A percentile compares a stretch with the other conserved stretches of the same genome.
These are phyloP conservation scores for Lecanoromycetidae sp. DNA, from an alignment of 2,329 filamentous ascomycete species.

Conservation along the genomic window DNA sequence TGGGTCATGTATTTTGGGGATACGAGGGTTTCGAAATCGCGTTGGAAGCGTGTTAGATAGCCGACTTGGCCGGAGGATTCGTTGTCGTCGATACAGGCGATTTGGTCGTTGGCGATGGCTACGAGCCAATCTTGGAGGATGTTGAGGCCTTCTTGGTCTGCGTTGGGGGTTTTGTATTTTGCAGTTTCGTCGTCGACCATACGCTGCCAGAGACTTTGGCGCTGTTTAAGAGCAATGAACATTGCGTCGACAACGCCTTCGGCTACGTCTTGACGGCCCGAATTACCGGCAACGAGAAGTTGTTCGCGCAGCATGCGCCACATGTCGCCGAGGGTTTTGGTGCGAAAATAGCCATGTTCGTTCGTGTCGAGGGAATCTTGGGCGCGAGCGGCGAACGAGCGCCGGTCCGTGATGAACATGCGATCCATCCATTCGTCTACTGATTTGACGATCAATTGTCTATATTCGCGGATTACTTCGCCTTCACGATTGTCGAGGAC, in stretches of 20 bases:
- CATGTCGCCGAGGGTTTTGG: conserved; percentile 81
- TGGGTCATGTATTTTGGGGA: conserved; percentile 66
- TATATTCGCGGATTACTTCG: conserved; percentile 86
- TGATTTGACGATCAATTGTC: conserved; percentile 86
- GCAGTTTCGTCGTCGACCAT: conserved; percentile 76
- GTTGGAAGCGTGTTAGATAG: conserved; percentile 76
- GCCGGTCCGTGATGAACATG: conserved; percentile 71
- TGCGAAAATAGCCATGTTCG: conserved; percentile 82
- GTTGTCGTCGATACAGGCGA: conserved; percentile 91
- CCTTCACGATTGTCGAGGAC: conserved; percentile 81
- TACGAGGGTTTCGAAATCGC: conserved; percentile 70
- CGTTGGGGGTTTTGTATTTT: conserved; percentile 50
- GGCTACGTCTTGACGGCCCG: conserved; percentile 75
- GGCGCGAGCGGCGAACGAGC: conserved; percentile 66
- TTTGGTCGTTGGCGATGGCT: conserved; percentile 94
- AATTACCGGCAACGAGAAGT: conserved; percentile 70
- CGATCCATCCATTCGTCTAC: conserved; percentile 97
- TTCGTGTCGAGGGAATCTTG: conserved; percentile 74
- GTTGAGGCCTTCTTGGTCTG: conserved; percentile 58
- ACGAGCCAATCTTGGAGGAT: conserved; percentile 78
- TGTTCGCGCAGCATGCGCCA: conserved; percentile 98
- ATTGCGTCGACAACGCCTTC: conserved; percentile 95
- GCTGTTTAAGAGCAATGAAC: conserved; percentile 71
- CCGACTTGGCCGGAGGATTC: conserved; percentile 62
- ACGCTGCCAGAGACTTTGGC: conserved; percentile 76